Percentiles rank a stretch among this genome's conserved stretches.
These are phyloP conservation scores for Diaporthe eres DNA, from an alignment of 2,329 filamentous ascomycete genomes.

Conservation along the genomic window DNA sequence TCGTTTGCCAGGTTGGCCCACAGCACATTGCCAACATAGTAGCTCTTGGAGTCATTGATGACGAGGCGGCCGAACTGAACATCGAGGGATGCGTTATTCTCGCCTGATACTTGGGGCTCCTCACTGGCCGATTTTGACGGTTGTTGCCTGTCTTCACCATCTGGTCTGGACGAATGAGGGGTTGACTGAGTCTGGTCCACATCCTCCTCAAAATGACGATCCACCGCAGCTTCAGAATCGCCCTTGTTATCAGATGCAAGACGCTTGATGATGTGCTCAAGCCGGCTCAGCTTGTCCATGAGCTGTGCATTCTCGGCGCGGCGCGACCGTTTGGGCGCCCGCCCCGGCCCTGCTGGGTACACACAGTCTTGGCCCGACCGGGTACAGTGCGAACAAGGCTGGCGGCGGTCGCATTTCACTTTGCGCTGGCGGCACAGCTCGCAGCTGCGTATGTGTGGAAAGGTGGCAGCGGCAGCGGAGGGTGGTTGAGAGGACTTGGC, in stretches of 20 bases:
- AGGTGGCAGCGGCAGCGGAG: not conserved
- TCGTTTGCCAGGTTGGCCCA: conserved; percentile 42
- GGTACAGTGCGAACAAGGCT: conserved; percentile 36
- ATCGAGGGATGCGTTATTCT: conserved; percentile 22
- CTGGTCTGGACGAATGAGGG: not conserved
- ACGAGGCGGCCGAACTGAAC: conserved; percentile 38
- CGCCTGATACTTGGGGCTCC: not conserved
- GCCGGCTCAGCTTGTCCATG: conserved; percentile 36
- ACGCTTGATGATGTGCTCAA: conserved; percentile 38
- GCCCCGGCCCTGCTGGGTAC: conserved; percentile 41
- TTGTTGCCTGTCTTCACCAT: not conserved
- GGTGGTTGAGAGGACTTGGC: conserved; percentile 1
- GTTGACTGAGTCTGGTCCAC: not conserved
- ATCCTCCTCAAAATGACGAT: not conserved
- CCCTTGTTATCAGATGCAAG: conserved; percentile 19
- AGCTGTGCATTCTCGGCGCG: conserved; percentile 34
- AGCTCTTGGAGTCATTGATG: conserved; percentile 40
- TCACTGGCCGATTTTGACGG: no score
- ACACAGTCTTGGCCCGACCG: conserved; percentile 35
- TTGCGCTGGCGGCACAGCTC: conserved; percentile 40
- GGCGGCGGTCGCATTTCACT: conserved; percentile 39
- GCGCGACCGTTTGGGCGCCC: conserved; percentile 42
- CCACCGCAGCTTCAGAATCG: not conserved
- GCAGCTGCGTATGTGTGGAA: conserved; percentile 34
- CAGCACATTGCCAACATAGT: conserved; percentile 43